A percentile compares a stretch with the other conserved stretches of the same genome.
Conservation (phyloP, 495 filamentous ascomycete genomes). For the Hypoxylon trugodes region DNA sequence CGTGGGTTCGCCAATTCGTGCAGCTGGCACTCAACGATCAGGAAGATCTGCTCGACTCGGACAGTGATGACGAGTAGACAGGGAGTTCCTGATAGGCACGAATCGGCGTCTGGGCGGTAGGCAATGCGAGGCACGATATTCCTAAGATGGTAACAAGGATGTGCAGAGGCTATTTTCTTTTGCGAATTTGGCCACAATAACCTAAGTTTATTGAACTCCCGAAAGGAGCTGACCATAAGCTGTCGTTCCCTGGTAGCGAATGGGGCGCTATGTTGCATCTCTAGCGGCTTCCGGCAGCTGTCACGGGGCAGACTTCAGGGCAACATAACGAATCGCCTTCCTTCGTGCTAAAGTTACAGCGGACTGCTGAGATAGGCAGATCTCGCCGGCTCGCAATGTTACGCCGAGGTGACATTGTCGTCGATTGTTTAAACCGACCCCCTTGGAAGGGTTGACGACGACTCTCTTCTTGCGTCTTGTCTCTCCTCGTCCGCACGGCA, state of each 20-base stretch:
- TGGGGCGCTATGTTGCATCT: slow-evolving; percentile 39
- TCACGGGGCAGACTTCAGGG: slow-evolving; percentile 36
- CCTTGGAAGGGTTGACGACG: slow-evolving; percentile 23
- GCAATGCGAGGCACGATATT: slow-evolving; percentile 38
- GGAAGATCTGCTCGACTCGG: slow-evolving; percentile 56
- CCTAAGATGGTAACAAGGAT: slow-evolving; percentile 36
- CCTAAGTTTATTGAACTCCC: slow-evolving; percentile 40
- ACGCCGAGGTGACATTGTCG: slow-evolving; percentile 33
- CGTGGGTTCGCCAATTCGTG: slow-evolving; percentile 64
- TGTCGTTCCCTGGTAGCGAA: slow-evolving; percentile 36
- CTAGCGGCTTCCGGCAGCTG: slow-evolving; percentile 44
- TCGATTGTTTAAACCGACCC: slow-evolving; percentile 35
- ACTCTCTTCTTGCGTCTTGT: background rate
- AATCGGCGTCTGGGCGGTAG: slow-evolving; percentile 27
- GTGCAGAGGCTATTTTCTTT: slow-evolving; percentile 9
- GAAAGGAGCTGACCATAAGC: slow-evolving; percentile 40
- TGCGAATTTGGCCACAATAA: slow-evolving; percentile 31
- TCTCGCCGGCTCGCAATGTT: slow-evolving; percentile 39
- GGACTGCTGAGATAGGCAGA: slow-evolving; percentile 41
- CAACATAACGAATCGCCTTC: slow-evolving; percentile 31
- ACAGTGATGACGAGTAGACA: slow-evolving; percentile 48
- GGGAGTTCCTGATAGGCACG: slow-evolving; percentile 30
- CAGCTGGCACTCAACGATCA: slow-evolving; percentile 61
- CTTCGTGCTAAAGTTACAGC: slow-evolving; percentile 34
- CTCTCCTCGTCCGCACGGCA: background rate